A percentile compares a stretch with the other conserved stretches of the same genome.
Evolutionary conservation across 2,329 filamentous ascomycete genomes (phyloP).

Genomic region (Apiospora kogelbergensis): DNA sequence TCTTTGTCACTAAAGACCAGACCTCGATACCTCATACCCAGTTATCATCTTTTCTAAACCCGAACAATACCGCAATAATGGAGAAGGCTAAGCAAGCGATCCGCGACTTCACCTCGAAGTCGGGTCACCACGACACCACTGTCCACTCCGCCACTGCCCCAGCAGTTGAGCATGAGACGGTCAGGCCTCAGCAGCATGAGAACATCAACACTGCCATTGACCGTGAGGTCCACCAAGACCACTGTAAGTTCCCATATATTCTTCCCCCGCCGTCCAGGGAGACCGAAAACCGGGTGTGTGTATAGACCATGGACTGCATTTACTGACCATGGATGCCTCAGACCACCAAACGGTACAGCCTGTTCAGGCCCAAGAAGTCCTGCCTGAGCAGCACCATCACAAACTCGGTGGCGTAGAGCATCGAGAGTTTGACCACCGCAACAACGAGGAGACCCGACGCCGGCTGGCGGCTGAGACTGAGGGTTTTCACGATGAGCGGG

Average conservation of each 20-base stretch:
- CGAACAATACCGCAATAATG: conserved; percentile 41
- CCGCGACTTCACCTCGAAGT: conserved; percentile 57
- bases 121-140: conserved; percentile 68
- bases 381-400: conserved; percentile 63
- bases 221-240: conserved; percentile 69
- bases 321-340: neutral
- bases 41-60: neutral
- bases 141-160: conserved; percentile 59
- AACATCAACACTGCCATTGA: conserved; percentile 63
- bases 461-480: conserved; percentile 52
- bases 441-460: conserved; percentile 45
- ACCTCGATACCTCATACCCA: conserved; percentile 9
- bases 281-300: neutral
- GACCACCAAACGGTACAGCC: conserved; percentile 70
- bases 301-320: neutral
- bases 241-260: conserved; percentile 38
- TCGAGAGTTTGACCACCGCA: conserved; percentile 60
- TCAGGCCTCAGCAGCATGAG: conserved; percentile 62
- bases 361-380: conserved; percentile 35
- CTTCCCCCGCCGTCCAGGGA: neutral
- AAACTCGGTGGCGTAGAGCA: conserved; percentile 60
- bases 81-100: conserved; percentile 65
- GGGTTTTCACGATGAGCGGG: conserved; percentile 52
- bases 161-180: conserved; percentile 59
- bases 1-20: neutral